phyloP scores from a whole-genome alignment of 1,284 basidiomycete species.

The Flammula alnicola region DNA sequence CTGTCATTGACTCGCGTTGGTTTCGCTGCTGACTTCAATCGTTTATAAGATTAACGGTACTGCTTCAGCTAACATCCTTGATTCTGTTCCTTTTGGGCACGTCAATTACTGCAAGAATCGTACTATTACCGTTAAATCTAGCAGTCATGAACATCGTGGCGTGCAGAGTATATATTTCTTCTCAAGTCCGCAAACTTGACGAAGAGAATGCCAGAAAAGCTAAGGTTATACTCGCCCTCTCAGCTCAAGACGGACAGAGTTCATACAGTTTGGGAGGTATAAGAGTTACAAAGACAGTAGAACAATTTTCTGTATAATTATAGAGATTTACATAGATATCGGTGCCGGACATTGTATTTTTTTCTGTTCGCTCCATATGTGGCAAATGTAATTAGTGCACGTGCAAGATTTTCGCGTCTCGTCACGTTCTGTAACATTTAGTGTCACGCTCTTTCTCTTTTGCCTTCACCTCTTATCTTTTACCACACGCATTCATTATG shows the following conservation, averaged over 20 bases:
- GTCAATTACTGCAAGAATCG: conserved; percentile 4
- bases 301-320: no score
- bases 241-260: not conserved
- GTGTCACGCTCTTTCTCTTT: not conserved
- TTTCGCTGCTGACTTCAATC: not conserved
- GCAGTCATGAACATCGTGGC: conserved; percentile 11
- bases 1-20: not conserved
- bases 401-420: conserved; percentile 3
- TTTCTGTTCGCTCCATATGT: not conserved
- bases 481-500: conserved; percentile 13
- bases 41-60: conserved; percentile 6
- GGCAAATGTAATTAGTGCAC: conserved; percentile 4
- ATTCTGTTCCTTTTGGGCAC: conserved; percentile 13
- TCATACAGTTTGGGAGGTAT: not conserved
- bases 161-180: conserved; percentile 10
- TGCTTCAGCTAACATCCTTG: conserved; percentile 17
- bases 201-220: conserved; percentile 2
- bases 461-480: not conserved
- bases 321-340: no score
- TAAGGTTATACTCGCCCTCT: conserved; percentile 4
- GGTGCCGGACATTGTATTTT: no score
- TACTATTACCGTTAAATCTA: conserved; percentile 4
- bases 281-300: conserved; percentile 7
- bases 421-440: conserved; percentile 5
- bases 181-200: not conserved